Conservation (phyloP, 805 yeast species). For the Ogataea ganodermae region DNA sequence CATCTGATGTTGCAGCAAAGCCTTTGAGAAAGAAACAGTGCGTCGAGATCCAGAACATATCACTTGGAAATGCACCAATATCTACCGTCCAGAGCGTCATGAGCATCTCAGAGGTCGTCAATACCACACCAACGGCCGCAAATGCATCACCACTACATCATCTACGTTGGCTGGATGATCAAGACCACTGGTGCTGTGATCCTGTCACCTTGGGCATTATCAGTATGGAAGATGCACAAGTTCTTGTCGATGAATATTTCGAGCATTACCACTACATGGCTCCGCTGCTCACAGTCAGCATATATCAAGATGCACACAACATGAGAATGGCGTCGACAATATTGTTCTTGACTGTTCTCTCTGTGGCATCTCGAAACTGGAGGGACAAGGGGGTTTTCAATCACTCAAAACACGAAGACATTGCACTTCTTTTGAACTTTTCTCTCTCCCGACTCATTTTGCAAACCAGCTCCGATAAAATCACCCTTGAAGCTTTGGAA, state of each 20-base stretch:
- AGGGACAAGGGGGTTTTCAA: neutral
- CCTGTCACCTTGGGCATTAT: constrained; percentile 16
- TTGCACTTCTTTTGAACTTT: constrained; percentile 17
- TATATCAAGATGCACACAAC: constrained; percentile 16
- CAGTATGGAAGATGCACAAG: constrained; percentile 15
- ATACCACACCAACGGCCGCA: neutral
- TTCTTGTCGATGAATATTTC: constrained; percentile 16
- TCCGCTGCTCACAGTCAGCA: constrained; percentile 17
- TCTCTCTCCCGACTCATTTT: constrained; percentile 13
- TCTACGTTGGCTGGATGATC: constrained; percentile 9
- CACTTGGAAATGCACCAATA: constrained; percentile 19
- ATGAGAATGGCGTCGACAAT: constrained; percentile 15
- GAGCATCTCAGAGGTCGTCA: constrained; percentile 8
- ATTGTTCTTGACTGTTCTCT: constrained; percentile 16
- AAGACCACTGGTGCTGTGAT: constrained; percentile 17
- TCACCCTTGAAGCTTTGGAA: constrained; percentile 20
- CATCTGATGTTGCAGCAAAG: neutral
- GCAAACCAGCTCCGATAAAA: constrained; percentile 12
- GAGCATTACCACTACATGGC: constrained; percentile 20
- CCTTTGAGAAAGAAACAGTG: constrained; percentile 6
- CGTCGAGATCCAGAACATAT: constrained; percentile 16
- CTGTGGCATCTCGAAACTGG: constrained; percentile 18
- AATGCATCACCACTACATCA: constrained; percentile 12
- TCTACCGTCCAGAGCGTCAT: constrained; percentile 18
- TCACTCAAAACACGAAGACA: constrained; percentile 14